Base-by-base conservation (phyloP, 768 basidiomycete genomes). In the Dioszegia hungarica region DNA sequence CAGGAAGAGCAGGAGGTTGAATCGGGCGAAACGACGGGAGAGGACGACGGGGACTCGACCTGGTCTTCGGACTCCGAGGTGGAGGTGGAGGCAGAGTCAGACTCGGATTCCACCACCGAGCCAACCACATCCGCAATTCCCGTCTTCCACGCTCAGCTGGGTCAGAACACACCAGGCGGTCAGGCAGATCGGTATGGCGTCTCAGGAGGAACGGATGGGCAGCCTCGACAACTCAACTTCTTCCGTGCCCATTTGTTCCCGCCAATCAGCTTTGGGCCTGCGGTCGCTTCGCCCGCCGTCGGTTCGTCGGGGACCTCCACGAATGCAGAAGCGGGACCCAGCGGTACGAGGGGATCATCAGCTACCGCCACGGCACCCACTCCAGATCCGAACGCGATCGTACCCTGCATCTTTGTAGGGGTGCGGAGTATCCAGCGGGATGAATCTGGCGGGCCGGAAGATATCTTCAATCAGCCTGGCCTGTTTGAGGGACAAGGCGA, bases 231-330 rank as follows among this genome's bases (percentile, higher is more conserved):
- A 28, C 60, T 70, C 19, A 70, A 70, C 55, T 70, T 70, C 36
- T 70, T 70, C 68, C 59, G 68, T 14, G 68, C 68, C 11, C 68
- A 70, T 34, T 22, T 70, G 22, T 70, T 70, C 56, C 63, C 68
- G 20, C 59, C 67, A 27, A 37, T 51, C 5, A 3, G 27, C 22
- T 25, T 22, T 27, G 27, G 27, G 2, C 20, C 56, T 20, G 1
- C 25, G 8, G 29, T 50, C 15, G 12, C 53, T 17, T 3, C 58
- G 1, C 6, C 59, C 3, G 6, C 43, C 5, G 14, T 15, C 19
- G 15, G 24, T 44, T 5, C 43, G 15, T 15, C 43, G 5, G 15
- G 14, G 5, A 6, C 43, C 14, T 5, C 3, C 43, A 24, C 17
- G 25, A 27, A 17, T n/a, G 24, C 20, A 6, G 8, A 12, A 12